Evolutionary conservation across 352 stramenopile genomes (phyloP), one percentile per base, ranked within the genome.

Genomic region (Phytophthora cajani): DNA sequence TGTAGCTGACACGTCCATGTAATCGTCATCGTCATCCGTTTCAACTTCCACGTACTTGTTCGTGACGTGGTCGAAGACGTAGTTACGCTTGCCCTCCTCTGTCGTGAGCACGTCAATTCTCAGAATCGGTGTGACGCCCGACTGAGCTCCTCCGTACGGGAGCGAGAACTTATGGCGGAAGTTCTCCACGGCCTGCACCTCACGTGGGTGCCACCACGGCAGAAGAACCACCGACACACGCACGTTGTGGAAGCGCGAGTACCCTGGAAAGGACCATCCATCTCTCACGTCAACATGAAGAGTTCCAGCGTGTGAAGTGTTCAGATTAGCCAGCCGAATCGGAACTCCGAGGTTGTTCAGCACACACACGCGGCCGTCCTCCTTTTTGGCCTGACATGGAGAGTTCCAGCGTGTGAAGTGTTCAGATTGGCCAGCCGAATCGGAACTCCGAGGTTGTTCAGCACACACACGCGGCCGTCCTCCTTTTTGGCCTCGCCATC

Each of bases 401-500:
- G 71, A 3, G 81, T 93, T 12, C 90, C 90, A 21, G 88, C 78
- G 21, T 91, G 85, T 2, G 89, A 96, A 1, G 90, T 97, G 54
- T 96, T 96, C 19, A 97, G 67, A 62, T 97, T 96, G 4, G 90
- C 90, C 14, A 97, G 80, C 5, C 89, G 88, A 75, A 97, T 96
- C 3, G 90, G 87, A 44, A 95, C 89, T 36, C 89, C 89, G 2
- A 97, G 77, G 55, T 95, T 97, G 65, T 97, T 97, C 7, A 95
- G 75, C n/a, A 97, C 89, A 51, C 85, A 94, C 10, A 97, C 89
- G 33, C 89, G 83, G 1, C 88, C 88, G 49, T 94, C 82, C 55
- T 94, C 88, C 67, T 95, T 93, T 72, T 89, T 94, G 4, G 89
- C 87, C 67, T 94, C 86, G 1, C 81, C 87, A 57, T 95, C 87